Percentiles rank a stretch among this genome's conserved stretches.
Conservation (phyloP, 257 asterid genomes). For the Solanum habrochaites region DNA sequence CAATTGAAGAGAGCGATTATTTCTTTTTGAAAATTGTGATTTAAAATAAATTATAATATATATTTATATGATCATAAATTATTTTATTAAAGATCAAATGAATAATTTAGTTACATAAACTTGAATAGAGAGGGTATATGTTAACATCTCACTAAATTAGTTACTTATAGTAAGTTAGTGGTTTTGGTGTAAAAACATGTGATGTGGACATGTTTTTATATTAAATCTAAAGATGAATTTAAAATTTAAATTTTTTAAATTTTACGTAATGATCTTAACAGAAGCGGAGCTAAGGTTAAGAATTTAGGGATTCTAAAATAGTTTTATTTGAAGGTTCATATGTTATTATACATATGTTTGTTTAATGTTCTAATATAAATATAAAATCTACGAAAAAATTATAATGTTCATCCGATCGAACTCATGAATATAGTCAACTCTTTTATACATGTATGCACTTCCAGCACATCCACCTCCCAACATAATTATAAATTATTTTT, state of each 20-base stretch:
- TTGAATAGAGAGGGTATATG: not conserved
- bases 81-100: not conserved
- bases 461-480: not conserved
- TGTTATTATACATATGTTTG: no score
- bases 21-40: not conserved
- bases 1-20: not conserved
- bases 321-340: no score
- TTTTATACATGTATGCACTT: not conserved
- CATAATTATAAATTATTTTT: not conserved
- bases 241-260: not conserved
- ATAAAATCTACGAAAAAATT: no score
- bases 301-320: no score
- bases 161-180: not conserved
- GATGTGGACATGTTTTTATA: not conserved
- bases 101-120: not conserved
- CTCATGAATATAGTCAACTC: not conserved
- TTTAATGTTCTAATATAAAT: no score
- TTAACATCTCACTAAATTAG: not conserved
- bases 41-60: no score
- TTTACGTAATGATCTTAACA: not conserved
- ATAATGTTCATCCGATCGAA: no score
- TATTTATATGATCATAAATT: not conserved
- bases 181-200: not conserved
- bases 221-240: not conserved
- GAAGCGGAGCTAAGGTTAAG: rapidly evolving